Conservation (phyloP, 2,329 filamentous ascomycete species). For the Juglanconis oblonga region DNA sequence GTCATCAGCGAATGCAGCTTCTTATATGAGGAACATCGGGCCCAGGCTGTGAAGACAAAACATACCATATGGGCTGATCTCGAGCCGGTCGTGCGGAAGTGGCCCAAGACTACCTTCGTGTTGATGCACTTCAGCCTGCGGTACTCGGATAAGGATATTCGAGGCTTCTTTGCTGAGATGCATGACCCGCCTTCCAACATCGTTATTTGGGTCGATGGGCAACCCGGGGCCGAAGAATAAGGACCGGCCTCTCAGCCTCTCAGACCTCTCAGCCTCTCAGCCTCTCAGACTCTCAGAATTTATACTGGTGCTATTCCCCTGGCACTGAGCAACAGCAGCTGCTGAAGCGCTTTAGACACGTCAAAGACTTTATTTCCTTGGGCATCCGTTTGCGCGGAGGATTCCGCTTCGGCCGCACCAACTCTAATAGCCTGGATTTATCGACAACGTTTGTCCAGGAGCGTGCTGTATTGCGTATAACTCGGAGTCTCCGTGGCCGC, state of each 20-base stretch:
- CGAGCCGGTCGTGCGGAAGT: slow-evolving; percentile 40
- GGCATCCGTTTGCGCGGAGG: too few relatives aligned
- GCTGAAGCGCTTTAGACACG: too few relatives aligned
- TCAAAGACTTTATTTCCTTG: too few relatives aligned
- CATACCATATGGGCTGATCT: slow-evolving; percentile 46
- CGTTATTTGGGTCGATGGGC: slow-evolving; percentile 44
- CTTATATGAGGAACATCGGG: slow-evolving; percentile 38
- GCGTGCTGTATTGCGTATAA: too few relatives aligned
- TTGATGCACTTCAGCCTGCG: slow-evolving; percentile 47
- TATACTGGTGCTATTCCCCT: too few relatives aligned
- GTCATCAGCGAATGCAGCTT: slow-evolving; percentile 51
- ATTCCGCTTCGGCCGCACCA: too few relatives aligned
- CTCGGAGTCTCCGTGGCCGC: too few relatives aligned
- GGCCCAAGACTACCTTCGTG: slow-evolving; percentile 42
- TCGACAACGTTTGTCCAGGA: too few relatives aligned
- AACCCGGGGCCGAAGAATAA: slow-evolving; percentile 1
- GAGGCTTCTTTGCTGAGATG: slow-evolving; percentile 39
- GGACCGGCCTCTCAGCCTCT: background rate
- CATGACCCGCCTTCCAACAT: slow-evolving; percentile 39
- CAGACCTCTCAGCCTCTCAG: too few relatives aligned
- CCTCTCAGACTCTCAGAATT: too few relatives aligned
- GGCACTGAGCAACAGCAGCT: too few relatives aligned
- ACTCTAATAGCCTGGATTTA: too few relatives aligned
- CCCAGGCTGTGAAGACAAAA: slow-evolving; percentile 43
- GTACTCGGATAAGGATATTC: slow-evolving; percentile 39